Evolutionary conservation across 495 filamentous ascomycete genomes (phyloP), one percentile per base, ranked within the genome.

Genomic region (Letharia columbiana): DNA sequence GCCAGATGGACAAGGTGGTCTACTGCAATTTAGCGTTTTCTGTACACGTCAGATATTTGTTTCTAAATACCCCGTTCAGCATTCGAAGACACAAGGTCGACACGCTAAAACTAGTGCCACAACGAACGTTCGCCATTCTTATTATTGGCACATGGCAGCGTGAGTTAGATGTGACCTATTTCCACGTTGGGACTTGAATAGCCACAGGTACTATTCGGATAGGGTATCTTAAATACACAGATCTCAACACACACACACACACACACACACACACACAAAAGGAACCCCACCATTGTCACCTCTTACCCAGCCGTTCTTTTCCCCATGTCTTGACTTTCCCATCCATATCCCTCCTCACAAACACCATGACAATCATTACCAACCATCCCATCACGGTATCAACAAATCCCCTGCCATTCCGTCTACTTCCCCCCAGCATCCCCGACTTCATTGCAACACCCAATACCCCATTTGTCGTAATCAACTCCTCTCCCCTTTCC

Each of bases 401-500:
- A 49, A 69, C 28, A 42, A 70, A 20, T 5, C 70, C 70, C 62
- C 67, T 68, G 4, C 72, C 68, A 64, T 63, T 69, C 60, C 71
- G 52, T 66, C 31, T 64, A 47, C 66, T 71, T 12, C 39, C 40
- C n/a, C 71, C 71, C 57, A 73, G 62, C 45, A 60, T 57, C 8
- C 67, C 68, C 23, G 52, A 59, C 60, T 65, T 66, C 68, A 73
- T 60, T 28, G 66, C 64, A 66, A 61, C 28, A 3, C 18, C 91
- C 88, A 67, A 78, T 60, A 90, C 69, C 40, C 87, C 85, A 63
- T 83, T 87, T 23, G 89, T 89, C 7, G 87, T 85, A 47, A 96
- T 83, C 69, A 91, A 75, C 74, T 90, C 89, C 31, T 93, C 81
- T 1, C 94, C 95, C 41, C 76, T 82, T 77, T 98, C 93, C 65